Base-by-base conservation (phyloP, 225 moss, liverwort and hornwort species). In the Sphagnum tenellum region DNA sequence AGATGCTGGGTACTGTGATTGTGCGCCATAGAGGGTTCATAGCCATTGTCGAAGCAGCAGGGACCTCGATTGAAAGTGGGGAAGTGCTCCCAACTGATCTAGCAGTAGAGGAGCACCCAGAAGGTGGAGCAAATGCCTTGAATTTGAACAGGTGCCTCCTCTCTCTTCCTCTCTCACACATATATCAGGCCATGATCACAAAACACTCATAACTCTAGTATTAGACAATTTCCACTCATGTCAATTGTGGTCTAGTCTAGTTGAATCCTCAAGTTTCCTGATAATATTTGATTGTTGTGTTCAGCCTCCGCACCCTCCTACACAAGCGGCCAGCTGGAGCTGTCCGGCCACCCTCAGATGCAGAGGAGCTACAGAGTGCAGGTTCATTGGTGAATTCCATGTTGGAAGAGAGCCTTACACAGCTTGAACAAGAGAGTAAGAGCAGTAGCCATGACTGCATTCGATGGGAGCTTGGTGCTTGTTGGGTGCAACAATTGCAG, bases 391-490 rank as follows among this genome's bases (percentile, higher is more conserved):
- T 80, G 55, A 67, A 73, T 56, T 66, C 69, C 47, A 55, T 78
- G 62, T 57, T 86, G 44, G 69, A 73, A 69, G 77, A 74, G 60
- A 86, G 86, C 68, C 77, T 78, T 58, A 61, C 65, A 5, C 65
- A 62, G 56, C 64, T 86, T 71, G 76, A 65, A 59, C 66, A 69
- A 48, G 81, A 83, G n/a, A 29, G 59, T 44, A 77, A 76, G 56
- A 80, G 73, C 55, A 71, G 70, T 52, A 47, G 47, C 13, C 65
- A 73, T 63, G 61, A 62, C 49, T 70, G 63, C 51, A 71, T 86
- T 71, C 80, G 86, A 48, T 86, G 86, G 86, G 86, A 86, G 76
- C 86, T 86, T 9, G 86, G 86, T 56, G 86, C 86, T 44, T 86
- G 86, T 57, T 86, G 86, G 86, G 78, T 86, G 46, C 86, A 86